Percentiles rank a stretch among this genome's conserved stretches.
Conservation (phyloP, 2,329 filamentous ascomycete species). For the Talaromyces pinophilus region DNA sequence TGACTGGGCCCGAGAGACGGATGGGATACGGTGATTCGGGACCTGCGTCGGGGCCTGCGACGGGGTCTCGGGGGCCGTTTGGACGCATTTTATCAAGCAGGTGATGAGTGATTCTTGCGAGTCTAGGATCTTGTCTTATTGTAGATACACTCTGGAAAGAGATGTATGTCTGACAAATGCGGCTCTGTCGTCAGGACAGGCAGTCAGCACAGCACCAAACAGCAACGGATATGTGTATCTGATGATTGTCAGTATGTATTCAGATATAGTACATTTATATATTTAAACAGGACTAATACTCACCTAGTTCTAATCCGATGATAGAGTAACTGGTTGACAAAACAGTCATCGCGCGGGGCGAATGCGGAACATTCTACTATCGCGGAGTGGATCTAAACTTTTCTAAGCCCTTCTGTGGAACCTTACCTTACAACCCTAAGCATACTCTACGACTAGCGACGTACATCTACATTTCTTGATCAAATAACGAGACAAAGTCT, state of each 20-base stretch:
- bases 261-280: not conserved
- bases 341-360: conserved; percentile 4
- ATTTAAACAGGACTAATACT: not conserved
- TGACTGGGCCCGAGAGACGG: conserved; percentile 79
- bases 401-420: conserved; percentile 10
- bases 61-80: conserved; percentile 61
- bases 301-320: not conserved
- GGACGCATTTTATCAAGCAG: conserved; percentile 44
- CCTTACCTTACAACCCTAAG: not conserved
- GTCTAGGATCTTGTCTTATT: not conserved
- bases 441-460: not conserved
- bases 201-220: not conserved
- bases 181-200: not conserved
- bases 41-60: conserved; percentile 72
- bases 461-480: not conserved
- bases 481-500: not conserved
- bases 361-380: conserved; percentile 7
- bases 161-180: conserved; percentile 7
- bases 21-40: conserved; percentile 80
- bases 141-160: not conserved
- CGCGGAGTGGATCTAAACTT: conserved; percentile 9
- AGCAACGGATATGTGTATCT: not conserved
- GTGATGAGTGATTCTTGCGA: not conserved
- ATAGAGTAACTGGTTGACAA: not conserved
- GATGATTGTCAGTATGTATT: not conserved